Evolutionary conservation across 2,329 filamentous ascomycete genomes (phyloP).

Genomic region (Exophiala sideris): DNA sequence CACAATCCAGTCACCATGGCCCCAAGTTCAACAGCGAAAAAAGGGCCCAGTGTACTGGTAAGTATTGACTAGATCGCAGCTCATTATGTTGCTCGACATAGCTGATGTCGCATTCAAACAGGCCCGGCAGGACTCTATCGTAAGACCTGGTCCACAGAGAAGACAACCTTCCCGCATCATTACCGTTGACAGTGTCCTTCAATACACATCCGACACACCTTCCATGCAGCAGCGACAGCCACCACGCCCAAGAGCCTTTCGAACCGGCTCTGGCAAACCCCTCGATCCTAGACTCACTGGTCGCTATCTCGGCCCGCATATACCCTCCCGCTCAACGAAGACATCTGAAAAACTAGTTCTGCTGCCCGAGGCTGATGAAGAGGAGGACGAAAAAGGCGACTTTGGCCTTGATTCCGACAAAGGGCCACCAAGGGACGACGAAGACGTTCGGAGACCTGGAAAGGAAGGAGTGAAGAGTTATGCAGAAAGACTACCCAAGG

Average conservation of each 20-base stretch:
- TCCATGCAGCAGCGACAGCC: conserved; percentile 83
- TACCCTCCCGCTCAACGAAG: conserved; percentile 87
- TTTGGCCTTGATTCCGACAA: conserved; percentile 56
- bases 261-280: conserved; percentile 36
- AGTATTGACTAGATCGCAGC: not conserved
- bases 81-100: conserved; percentile 17
- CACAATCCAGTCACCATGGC: not conserved
- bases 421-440: conserved; percentile 52
- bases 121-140: conserved; percentile 26
- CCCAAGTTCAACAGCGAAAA: conserved; percentile 40
- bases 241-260: conserved; percentile 46
- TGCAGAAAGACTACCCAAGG: conserved; percentile 87
- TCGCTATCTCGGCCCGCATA: conserved; percentile 55
- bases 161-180: conserved; percentile 67
- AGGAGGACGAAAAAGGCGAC: conserved; percentile 54
- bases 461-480: conserved; percentile 74
- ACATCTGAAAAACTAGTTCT: conserved; percentile 96
- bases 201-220: conserved; percentile 90
- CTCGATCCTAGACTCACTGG: conserved; percentile 55
- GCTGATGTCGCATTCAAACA: conserved; percentile 19
- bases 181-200: conserved; percentile 88
- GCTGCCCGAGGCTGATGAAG: conserved; percentile 72
- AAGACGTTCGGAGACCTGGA: conserved; percentile 59
- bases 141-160: conserved; percentile 29
- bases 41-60: conserved; percentile 61